Evolutionary conservation across 208 protist genomes (phyloP).

Genomic region (Phytomonas francai): DNA sequence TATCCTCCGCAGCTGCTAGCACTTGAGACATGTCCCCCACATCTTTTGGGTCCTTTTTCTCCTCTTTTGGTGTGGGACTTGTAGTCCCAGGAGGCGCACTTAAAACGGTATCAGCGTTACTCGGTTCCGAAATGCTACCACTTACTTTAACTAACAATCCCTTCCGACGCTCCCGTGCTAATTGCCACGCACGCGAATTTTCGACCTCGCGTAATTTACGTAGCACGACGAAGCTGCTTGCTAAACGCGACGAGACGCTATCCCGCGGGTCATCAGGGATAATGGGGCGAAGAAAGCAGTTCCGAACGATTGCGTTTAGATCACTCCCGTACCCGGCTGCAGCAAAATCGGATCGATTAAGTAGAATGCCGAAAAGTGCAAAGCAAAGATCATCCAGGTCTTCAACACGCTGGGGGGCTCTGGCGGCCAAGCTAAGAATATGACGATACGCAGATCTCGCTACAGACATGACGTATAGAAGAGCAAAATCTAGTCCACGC

Average conservation of each 20-base stretch:
- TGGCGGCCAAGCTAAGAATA: slow-evolving; percentile 38
- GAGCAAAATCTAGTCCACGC: neutral
- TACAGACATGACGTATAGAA: slow-evolving; percentile 37
- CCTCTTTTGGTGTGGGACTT: neutral
- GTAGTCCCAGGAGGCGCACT: neutral
- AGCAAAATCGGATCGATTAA: slow-evolving; percentile 51
- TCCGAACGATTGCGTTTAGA: slow-evolving; percentile 28
- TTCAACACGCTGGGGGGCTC: slow-evolving; percentile 21
- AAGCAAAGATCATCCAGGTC: slow-evolving; percentile 64
- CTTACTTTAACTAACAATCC: neutral
- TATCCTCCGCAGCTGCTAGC: neutral
- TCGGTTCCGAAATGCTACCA: neutral
- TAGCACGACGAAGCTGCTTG: slow-evolving; percentile 51
- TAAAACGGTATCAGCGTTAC: neutral
- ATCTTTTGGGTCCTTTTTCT: neutral
- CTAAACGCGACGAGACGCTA: slow-evolving; percentile 26
- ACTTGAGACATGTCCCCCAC: neutral
- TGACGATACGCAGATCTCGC: slow-evolving; percentile 62
- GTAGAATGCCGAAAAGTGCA: slow-evolving; percentile 52
- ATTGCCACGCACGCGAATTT: neutral
- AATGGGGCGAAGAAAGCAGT: slow-evolving; percentile 48
- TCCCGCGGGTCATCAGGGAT: slow-evolving; percentile 37
- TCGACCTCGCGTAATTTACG: slow-evolving; percentile 42
- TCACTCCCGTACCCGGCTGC: slow-evolving; percentile 57
- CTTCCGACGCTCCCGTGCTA: neutral